Conservation (phyloP, 2,329 filamentous ascomycete genomes). For the Ophiostoma novo-ulmi region DNA sequence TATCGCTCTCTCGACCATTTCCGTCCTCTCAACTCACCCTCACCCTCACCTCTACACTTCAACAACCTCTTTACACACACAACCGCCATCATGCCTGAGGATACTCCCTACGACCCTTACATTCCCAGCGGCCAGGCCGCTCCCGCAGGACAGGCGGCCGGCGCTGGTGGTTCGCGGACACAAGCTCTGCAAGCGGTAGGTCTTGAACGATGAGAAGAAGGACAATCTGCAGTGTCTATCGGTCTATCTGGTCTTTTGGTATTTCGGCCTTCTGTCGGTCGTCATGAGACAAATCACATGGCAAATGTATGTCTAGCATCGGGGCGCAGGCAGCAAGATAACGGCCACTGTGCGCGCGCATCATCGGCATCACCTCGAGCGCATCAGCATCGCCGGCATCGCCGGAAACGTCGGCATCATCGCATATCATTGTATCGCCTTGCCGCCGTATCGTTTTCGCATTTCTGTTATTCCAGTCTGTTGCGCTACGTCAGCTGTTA, state of each 20-base stretch:
- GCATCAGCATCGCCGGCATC: background rate
- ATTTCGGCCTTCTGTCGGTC: background rate
- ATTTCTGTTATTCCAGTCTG: background rate
- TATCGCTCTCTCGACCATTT: slow-evolving; percentile 6
- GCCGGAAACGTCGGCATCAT: background rate
- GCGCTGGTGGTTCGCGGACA: slow-evolving; percentile 46
- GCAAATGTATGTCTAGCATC: background rate
- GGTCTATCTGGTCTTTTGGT: background rate
- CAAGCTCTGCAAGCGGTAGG: slow-evolving; percentile 79
- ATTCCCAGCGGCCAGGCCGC: slow-evolving; percentile 64
- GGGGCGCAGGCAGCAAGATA: background rate
- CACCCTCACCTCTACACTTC: background rate
- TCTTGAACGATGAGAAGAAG: slow-evolving; percentile 31
- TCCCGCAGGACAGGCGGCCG: slow-evolving; percentile 39
- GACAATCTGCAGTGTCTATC: background rate
- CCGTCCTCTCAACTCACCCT: background rate
- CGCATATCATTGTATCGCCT: background rate
- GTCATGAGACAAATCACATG: background rate
- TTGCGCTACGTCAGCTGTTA: background rate
- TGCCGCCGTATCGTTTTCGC: background rate
- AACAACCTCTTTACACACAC: background rate
- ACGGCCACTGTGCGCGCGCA: background rate
- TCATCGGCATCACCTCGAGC: background rate
- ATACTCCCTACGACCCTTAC: slow-evolving; percentile 79
- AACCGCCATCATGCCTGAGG: slow-evolving; percentile 46